phyloP scores from a whole-genome alignment of 768 basidiomycete species.

The Tylopilus sp. region DNA sequence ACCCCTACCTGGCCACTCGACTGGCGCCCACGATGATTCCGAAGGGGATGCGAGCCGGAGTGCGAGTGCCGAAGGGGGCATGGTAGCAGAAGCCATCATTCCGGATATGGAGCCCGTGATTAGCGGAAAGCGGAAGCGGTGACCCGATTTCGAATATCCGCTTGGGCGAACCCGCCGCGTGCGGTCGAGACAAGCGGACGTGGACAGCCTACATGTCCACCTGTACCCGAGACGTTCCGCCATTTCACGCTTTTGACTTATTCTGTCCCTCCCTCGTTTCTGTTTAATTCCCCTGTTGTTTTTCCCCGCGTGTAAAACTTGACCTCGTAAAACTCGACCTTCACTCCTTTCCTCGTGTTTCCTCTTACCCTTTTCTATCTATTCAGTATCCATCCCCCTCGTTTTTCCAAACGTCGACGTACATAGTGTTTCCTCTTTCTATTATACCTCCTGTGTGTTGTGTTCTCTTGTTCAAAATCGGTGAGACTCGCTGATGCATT shows the following conservation, averaged over 20 bases:
- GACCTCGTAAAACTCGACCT: not conserved
- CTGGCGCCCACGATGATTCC: constrained; percentile 16
- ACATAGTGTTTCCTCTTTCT: too few species aligned
- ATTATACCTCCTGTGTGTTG: too few species aligned
- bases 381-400: not conserved
- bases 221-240: not conserved
- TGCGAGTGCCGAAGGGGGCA: constrained; percentile 14
- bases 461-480: too few species aligned
- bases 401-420: not conserved
- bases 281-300: too few species aligned
- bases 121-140: constrained; percentile 26
- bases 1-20: constrained; percentile 12
- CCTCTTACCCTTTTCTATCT: not conserved
- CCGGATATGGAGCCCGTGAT: constrained; percentile 9
- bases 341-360: not conserved
- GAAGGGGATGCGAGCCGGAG: constrained; percentile 21
- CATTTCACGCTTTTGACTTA: not conserved
- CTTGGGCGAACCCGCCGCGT: too few species aligned
- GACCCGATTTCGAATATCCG: not conserved
- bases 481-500: too few species aligned
- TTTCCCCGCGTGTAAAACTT: not conserved
- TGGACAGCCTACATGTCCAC: too few species aligned
- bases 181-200: too few species aligned
- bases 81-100: not conserved
- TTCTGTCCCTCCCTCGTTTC: not conserved